Evolutionary conservation across 768 basidiomycete genomes (phyloP).

Genomic region (Cubamyces lactineus): DNA sequence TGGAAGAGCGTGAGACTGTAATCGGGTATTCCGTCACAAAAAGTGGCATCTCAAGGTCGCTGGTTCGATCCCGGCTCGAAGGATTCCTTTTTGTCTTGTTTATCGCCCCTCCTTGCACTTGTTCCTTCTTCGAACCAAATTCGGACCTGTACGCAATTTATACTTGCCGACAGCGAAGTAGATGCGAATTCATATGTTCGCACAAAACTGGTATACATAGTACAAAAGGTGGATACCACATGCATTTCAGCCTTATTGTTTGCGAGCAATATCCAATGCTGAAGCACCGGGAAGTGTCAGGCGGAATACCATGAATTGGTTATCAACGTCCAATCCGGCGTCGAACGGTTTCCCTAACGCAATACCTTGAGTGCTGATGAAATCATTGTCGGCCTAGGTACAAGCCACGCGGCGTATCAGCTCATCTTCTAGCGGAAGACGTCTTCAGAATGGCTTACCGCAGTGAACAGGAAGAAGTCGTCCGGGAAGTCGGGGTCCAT

Average conservation of each 20-base stretch:
- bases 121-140: no score
- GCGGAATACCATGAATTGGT: slow-evolving; percentile 64
- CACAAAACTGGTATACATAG: not conserved
- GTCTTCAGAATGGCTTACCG: slow-evolving; percentile 41
- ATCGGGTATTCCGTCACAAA: not conserved
- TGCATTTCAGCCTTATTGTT: no score
- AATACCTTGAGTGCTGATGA: slow-evolving; percentile 57
- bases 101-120: no score
- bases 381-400: slow-evolving; percentile 63
- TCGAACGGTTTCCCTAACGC: slow-evolving; percentile 53
- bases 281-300: slow-evolving; percentile 51
- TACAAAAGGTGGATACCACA: not conserved
- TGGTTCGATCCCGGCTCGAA: slow-evolving; percentile 31
- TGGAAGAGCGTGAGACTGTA: slow-evolving; percentile 31
- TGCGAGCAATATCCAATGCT: not conserved
- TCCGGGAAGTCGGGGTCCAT: slow-evolving; percentile 54
- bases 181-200: not conserved
- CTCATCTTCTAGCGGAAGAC: not conserved
- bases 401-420: not conserved
- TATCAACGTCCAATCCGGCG: slow-evolving; percentile 59
- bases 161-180: no score
- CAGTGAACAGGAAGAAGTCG: slow-evolving; percentile 71
- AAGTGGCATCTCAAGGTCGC: slow-evolving; percentile 24
- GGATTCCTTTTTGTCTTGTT: no score
- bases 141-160: no score